Evolutionary conservation across 306 rosid species (phyloP).

Genomic region (Sicyos baderoa): DNA sequence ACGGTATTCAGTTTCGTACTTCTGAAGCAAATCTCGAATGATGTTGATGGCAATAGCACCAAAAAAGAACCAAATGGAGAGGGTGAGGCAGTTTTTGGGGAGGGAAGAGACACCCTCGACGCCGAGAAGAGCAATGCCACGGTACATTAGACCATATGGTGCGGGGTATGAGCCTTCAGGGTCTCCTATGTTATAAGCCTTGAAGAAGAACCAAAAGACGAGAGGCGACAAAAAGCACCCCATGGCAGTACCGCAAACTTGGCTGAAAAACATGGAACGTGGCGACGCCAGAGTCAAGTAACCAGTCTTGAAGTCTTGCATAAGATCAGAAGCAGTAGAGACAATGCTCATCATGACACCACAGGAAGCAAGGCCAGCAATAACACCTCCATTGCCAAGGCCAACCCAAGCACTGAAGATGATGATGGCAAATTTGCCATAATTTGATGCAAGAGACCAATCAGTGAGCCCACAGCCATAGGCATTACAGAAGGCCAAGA

Average conservation of each 20-base stretch:
- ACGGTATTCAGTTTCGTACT: conserved; percentile 31
- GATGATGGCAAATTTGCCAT: conserved; percentile 64
- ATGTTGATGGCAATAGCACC: conserved; percentile 29
- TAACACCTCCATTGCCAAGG: conserved; percentile 42
- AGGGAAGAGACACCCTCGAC: conserved; percentile 57
- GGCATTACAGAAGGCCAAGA: conserved; percentile 67
- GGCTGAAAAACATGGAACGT: conserved; percentile 61
- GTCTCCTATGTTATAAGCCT: conserved; percentile 51
- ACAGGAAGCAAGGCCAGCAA: conserved; percentile 72
- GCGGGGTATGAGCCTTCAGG: conserved; percentile 58
- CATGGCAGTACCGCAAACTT: conserved; percentile 51
- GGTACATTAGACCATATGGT: conserved; percentile 50
- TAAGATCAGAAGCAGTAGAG: conserved; percentile 63
- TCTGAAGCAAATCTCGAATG: conserved; percentile 29
- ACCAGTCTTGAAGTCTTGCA: conserved; percentile 80
- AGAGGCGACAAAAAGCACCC: conserved; percentile 49
- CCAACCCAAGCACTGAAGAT: conserved; percentile 67
- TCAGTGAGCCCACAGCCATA: conserved; percentile 73
- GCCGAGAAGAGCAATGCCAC: conserved; percentile 65
- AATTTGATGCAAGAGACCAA: conserved; percentile 72
- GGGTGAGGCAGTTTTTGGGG: conserved; percentile 50
- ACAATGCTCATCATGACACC: conserved; percentile 84
- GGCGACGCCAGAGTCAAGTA: conserved; percentile 62
- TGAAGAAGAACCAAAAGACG: conserved; percentile 59
- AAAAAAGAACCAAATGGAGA: conserved; percentile 33